Percentiles rank a stretch among this genome's conserved stretches.
phyloP scores from a whole-genome alignment of 2,329 filamentous ascomycete species.

The Calonectria pseudoturangicola region DNA sequence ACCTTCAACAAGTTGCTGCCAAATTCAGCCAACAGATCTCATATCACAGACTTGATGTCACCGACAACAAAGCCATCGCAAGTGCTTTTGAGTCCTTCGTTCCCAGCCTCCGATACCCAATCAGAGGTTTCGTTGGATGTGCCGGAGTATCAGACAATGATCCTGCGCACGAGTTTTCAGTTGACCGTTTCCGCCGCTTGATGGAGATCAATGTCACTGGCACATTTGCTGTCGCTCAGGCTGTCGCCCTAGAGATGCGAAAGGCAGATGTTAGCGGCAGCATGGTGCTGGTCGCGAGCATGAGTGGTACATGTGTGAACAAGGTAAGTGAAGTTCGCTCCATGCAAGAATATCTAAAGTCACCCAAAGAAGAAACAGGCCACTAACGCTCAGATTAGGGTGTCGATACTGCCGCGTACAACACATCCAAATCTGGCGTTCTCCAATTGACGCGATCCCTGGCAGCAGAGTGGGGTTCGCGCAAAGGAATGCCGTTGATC shows the following conservation, averaged over 20 bases:
- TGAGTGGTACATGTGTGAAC: slow-evolving; percentile 65
- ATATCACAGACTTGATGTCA: slow-evolving; percentile 20
- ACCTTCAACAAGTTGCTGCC: slow-evolving; percentile 14
- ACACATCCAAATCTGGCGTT: slow-evolving; percentile 72
- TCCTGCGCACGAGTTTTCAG: slow-evolving; percentile 53
- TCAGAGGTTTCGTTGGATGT: slow-evolving; percentile 58
- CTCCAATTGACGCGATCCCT: slow-evolving; percentile 70
- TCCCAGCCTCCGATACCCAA: slow-evolving; percentile 43
- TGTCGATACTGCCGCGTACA: slow-evolving; percentile 67
- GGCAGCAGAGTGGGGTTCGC: slow-evolving; percentile 71
- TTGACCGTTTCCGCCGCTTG: slow-evolving; percentile 48
- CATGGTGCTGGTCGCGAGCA: slow-evolving; percentile 69
- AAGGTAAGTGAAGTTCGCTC: slow-evolving; percentile 58
- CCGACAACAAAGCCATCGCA: not conserved
- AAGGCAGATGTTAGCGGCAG: slow-evolving; percentile 61
- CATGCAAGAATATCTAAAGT: not conserved
- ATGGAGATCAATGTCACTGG: slow-evolving; percentile 68
- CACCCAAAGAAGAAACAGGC: not conserved
- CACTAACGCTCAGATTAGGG: slow-evolving; percentile 50
- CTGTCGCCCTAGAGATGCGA: slow-evolving; percentile 68
- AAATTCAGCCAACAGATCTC: not conserved
- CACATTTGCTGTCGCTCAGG: slow-evolving; percentile 67
- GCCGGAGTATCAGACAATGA: slow-evolving; percentile 57
- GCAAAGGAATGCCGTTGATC: slow-evolving; percentile 63
- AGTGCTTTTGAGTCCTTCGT: not conserved